A percentile compares a stretch with the other conserved stretches of the same genome.
phyloP scores from a whole-genome alignment of 2,329 filamentous ascomycete species.

The Beauveria varroae region DNA sequence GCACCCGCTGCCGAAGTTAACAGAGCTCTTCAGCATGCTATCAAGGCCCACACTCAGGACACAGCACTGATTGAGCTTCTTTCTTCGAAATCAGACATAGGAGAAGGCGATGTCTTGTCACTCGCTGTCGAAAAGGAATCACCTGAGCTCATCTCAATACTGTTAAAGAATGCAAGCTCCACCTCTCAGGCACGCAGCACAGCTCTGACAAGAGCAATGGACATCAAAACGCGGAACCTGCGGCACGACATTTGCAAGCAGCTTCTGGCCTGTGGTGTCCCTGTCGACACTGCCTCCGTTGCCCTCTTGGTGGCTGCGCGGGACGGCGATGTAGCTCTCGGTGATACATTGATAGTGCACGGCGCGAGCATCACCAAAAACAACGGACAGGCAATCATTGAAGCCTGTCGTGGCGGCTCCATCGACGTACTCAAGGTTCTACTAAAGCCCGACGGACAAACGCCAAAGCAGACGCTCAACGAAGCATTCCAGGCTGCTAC shows the following conservation, averaged over 20 bases:
- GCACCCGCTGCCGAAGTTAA: constrained; percentile 41
- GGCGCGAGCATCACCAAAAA: constrained; percentile 44
- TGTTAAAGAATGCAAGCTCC: constrained; percentile 33
- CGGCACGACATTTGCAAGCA: constrained; percentile 37
- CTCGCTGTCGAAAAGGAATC: constrained; percentile 39
- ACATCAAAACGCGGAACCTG: constrained; percentile 29
- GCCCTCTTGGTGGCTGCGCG: constrained; percentile 44
- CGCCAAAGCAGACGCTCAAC: constrained; percentile 36
- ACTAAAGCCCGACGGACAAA: constrained; percentile 31
- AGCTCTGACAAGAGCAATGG: constrained; percentile 37
- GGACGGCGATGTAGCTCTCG: constrained; percentile 45
- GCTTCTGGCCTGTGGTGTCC: constrained; percentile 39
- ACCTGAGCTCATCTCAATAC: constrained; percentile 36
- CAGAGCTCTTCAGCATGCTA: constrained; percentile 43
- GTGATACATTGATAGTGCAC: constrained; percentile 41
- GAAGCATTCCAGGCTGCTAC: constrained; percentile 49
- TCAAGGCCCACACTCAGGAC: constrained; percentile 41
- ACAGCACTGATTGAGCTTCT: constrained; percentile 39
- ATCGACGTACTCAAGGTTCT: constrained; percentile 43
- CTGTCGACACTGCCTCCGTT: constrained; percentile 37
- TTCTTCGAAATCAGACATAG: constrained; percentile 38
- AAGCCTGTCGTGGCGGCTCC: constrained; percentile 45
- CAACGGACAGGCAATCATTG: constrained; percentile 45
- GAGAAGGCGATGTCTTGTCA: constrained; percentile 41
- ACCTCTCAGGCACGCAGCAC: constrained; percentile 29